phyloP scores from a whole-genome alignment of 2,329 filamentous ascomycete genomes.

The Ophiostoma perfectum region DNA sequence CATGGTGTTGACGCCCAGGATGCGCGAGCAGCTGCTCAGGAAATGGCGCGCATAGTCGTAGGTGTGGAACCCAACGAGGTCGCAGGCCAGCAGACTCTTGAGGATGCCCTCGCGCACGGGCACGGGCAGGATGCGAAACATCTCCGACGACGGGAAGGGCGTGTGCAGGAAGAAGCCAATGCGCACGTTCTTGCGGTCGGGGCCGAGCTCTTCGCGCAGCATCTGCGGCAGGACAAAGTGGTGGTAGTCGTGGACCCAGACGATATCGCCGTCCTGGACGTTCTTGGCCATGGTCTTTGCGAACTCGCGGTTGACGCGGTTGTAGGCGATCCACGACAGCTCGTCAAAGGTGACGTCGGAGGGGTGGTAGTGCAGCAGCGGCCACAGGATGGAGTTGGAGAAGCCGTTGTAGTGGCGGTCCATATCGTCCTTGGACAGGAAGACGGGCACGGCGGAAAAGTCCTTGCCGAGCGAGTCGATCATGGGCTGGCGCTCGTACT shows the following conservation, averaged over 20 bases:
- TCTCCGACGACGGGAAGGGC: slow-evolving; percentile 93
- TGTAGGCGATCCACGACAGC: slow-evolving; percentile 86
- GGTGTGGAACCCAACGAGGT: slow-evolving; percentile 95
- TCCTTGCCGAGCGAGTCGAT: slow-evolving; percentile 76
- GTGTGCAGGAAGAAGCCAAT: slow-evolving; percentile 98
- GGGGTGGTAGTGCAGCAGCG: slow-evolving; percentile 96
- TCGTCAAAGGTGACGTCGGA: slow-evolving; percentile 98
- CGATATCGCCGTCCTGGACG: slow-evolving; percentile 85
- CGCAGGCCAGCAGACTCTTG: slow-evolving; percentile 82
- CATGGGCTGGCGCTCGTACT: slow-evolving; percentile 70
- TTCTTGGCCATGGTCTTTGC: slow-evolving; percentile 81
- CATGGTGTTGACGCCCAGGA: slow-evolving; percentile 72
- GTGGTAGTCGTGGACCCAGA: slow-evolving; percentile 99
- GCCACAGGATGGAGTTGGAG: slow-evolving; percentile 97
- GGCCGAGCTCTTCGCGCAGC: slow-evolving; percentile 82
- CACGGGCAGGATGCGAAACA: slow-evolving; percentile 91
- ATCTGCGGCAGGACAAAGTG: slow-evolving; percentile 94
- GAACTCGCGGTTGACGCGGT: slow-evolving; percentile 87
- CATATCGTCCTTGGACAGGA: slow-evolving; percentile 86
- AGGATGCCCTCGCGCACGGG: slow-evolving; percentile 88
- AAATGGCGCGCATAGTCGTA: slow-evolving; percentile 99
- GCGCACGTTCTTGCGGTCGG: slow-evolving; percentile 82
- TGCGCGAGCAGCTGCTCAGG: slow-evolving; percentile 90
- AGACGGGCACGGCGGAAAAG: slow-evolving; percentile 84
- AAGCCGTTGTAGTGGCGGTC: slow-evolving; percentile 98